Evolutionary conservation across 2,329 filamentous ascomycete species (phyloP).

Genomic region (Pezizomycotina sp.): DNA sequence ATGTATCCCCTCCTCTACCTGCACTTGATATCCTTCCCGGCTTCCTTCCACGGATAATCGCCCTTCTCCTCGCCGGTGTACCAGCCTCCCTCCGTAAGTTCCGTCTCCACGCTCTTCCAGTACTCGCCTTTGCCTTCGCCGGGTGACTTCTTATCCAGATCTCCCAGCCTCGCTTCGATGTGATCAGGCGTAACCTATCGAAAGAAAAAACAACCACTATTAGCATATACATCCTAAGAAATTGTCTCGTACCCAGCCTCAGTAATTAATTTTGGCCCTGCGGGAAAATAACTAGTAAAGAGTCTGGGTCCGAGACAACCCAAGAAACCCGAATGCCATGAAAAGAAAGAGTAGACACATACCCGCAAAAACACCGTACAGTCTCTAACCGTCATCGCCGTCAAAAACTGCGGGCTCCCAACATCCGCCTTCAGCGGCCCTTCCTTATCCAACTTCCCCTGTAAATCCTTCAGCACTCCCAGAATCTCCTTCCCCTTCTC

Average conservation of each 20-base stretch:
- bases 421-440: constrained; percentile 26
- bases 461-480: constrained; percentile 19
- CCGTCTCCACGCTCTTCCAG: constrained; percentile 48
- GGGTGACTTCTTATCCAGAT: constrained; percentile 61
- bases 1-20: no score
- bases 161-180: constrained; percentile 48
- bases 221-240: constrained; percentile 2
- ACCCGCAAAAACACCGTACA: constrained; percentile 59
- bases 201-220: constrained; percentile 1
- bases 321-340: not conserved
- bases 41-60: constrained; percentile 13
- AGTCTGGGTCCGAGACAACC: not conserved
- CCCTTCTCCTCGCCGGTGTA: constrained; percentile 36
- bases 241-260: constrained; percentile 20
- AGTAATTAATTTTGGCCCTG: not conserved
- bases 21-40: constrained; percentile 12
- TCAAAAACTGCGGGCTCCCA: constrained; percentile 37
- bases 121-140: constrained; percentile 46
- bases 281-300: not conserved
- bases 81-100: constrained; percentile 50
- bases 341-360: constrained; percentile 15
- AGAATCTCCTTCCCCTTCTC: no score
- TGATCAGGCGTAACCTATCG: constrained; percentile 12
- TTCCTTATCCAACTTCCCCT: constrained; percentile 26
- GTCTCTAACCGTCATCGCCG: constrained; percentile 68